Evolutionary conservation across 2,329 filamentous ascomycete species (phyloP), one percentile per base, ranked within the genome.

Genomic region (Alternaria sp.): DNA sequence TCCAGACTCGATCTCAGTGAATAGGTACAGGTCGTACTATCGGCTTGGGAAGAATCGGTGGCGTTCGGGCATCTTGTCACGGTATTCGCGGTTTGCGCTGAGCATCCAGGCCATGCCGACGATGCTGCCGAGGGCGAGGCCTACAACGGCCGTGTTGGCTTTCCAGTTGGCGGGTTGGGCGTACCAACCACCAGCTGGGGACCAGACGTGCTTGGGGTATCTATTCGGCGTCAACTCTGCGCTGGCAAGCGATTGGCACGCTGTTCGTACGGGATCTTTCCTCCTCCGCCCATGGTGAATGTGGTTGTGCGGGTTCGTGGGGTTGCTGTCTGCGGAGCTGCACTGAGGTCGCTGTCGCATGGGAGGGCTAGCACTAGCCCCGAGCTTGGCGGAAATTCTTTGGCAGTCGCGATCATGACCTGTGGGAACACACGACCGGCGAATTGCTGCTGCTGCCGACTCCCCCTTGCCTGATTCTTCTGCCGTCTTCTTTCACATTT

Each of bases 121-220:
- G 66, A 96, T 84, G 63, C 90, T 88, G 67, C 89, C 67, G 51
- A 95, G 82, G 55, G 90, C 85, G 46, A 82, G 85, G 60, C 86
- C 86, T 76, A 93, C 88, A 68, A 95, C 83, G 54, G 89, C 84
- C 5, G 95, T 99, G 84, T 99, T 99, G 73, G 83, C 82, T 79
- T 90, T 95, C 95, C 95, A 99, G 85, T 99, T 99, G 69, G 86
- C 84, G 53, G 95, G 95, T 79, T 96, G 94, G 54, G 90, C 83
- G 81, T 99, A 99, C 95, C 95, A 99, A 81, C 95, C 95, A 85
- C 95, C 95, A 67, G 94, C 85, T 62, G 95, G 95, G 75, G 95
- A 98, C 95, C 95, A 99, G 85, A 99, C 92, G 85, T 99, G 94
- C 85, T 97, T 97, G 79, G 93, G 93, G 82, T 97, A 97, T 76